Percentiles rank a stretch among this genome's conserved stretches.
Evolutionary conservation across 2,329 filamentous ascomycete species (phyloP).

Genomic region (Metarhizium album): DNA sequence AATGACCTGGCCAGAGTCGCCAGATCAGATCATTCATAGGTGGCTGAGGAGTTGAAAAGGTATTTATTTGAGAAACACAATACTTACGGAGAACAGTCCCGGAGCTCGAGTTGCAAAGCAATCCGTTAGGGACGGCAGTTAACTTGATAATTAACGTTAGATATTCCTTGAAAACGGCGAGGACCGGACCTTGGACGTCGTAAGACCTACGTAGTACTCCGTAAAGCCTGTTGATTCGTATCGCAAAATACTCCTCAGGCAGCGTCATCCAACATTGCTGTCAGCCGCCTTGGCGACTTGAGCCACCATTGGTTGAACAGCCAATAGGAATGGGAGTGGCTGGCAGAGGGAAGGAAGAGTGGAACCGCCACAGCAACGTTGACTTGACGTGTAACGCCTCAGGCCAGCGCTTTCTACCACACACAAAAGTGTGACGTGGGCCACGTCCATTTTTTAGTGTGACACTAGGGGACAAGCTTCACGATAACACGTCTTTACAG

Average conservation of each 20-base stretch:
- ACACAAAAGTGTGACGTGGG: too few relatives aligned
- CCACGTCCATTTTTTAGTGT: too few relatives aligned
- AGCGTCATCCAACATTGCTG: not conserved
- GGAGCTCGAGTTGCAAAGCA: not conserved
- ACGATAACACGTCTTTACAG: too few relatives aligned
- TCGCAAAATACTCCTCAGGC: not conserved
- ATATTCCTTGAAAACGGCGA: not conserved
- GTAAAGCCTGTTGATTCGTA: not conserved
- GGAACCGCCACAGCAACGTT: not conserved
- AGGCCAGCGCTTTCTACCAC: too few relatives aligned
- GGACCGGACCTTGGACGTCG: not conserved
- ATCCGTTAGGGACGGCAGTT: not conserved
- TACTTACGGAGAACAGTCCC: not conserved
- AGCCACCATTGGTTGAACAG: not conserved
- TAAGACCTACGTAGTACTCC: not conserved
- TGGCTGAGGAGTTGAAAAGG: not conserved
- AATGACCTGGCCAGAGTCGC: not conserved
- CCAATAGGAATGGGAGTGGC: not conserved
- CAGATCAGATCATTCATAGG: not conserved
- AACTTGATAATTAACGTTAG: not conserved
- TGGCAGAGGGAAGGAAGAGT: not conserved
- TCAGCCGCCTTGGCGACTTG: not conserved
- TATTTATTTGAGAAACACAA: not conserved
- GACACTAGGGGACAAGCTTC: too few relatives aligned
- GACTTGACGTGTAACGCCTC: too few relatives aligned